phyloP scores from a whole-genome alignment of 2,329 filamentous ascomycete genomes.

The Penicillium sp. region DNA sequence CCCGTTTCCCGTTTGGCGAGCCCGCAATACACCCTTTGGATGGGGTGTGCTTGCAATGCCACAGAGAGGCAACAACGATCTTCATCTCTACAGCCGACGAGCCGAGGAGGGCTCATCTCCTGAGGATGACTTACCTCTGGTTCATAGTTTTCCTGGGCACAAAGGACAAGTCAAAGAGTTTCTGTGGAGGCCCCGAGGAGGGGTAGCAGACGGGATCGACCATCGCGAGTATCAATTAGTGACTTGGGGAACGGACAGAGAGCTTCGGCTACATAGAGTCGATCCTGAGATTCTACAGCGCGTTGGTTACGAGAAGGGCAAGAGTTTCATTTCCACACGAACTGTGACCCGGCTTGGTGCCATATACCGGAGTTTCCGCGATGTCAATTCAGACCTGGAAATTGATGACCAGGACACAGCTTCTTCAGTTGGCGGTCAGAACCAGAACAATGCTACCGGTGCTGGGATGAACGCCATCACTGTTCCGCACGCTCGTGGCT shows the following conservation, averaged over 20 bases:
- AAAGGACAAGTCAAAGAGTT: constrained; percentile 81
- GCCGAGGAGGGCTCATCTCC: constrained; percentile 41
- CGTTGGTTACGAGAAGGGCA: constrained; percentile 74
- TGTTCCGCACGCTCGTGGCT: constrained; percentile 54
- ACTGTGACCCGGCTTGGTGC: constrained; percentile 81
- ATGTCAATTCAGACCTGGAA: constrained; percentile 62
- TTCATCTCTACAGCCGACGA: constrained; percentile 79
- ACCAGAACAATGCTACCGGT: constrained; percentile 28
- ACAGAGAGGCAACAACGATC: constrained; percentile 79
- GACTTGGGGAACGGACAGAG: constrained; percentile 86
- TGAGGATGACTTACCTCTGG: constrained; percentile 42
- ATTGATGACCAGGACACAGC: constrained; percentile 53
- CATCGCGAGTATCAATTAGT: constrained; percentile 89
- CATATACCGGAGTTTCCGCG: constrained; percentile 79
- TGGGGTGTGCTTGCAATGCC: constrained; percentile 87
- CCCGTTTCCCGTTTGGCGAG: constrained; percentile 85
- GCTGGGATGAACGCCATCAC: constrained; percentile 52
- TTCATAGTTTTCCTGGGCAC: constrained; percentile 57
- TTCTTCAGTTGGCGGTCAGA: constrained; percentile 30
- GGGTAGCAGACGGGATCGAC: constrained; percentile 68
- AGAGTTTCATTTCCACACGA: constrained; percentile 63
- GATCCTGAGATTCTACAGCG: constrained; percentile 64
- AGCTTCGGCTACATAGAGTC: constrained; percentile 75
- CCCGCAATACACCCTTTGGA: constrained; percentile 87
- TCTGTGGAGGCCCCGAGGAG: constrained; percentile 79